Base-by-base conservation (phyloP, 768 basidiomycete species). In the Termitomyces heimii region DNA sequence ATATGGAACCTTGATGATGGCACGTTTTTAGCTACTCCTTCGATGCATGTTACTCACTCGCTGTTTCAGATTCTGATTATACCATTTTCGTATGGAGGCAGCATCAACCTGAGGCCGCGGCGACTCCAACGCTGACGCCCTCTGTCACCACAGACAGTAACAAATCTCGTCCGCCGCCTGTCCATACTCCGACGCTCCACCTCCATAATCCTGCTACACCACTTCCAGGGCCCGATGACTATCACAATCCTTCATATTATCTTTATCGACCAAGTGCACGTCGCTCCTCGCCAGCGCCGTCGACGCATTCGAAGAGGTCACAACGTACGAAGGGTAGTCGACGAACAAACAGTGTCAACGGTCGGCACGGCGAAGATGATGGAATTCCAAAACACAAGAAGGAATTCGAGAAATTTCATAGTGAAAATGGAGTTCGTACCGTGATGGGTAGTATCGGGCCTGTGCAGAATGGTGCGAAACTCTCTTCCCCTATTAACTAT, bases 1-100 rank as follows among this genome's bases (percentile, higher is more conserved):
- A 69, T 91, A 49, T 97, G 91, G 91, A 88, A 89, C 65, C 73
- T 98, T 12, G 92, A 96, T 67, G 94, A 98, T 66, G 94, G 94
- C 89, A 65, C 65, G 74, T 52, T n/a, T 34, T 18, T 18, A 53
- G 22, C n/a, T 34, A 29, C 46, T 46, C 20, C 16, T 32, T 35
- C 13, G 18, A 18, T 37, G 13, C 29, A 26, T n/a, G 10, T 43
- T 43, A 28, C 31, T 52, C 22, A 28, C 28, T n/a, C 7, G 12
- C 31, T 35, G 18, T 16, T 28, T 2, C 54, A 80, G 94, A 92
- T 40, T 85, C 89, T 12, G 94, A 98, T 73, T 93, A 94, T 67
- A 81, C 84, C 20, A 96, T 98, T 58, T 92, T 94, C 61, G 75
- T 78, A 37, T 89, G 90, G 85, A 79, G 94, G 13, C 81, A 83